Base-by-base conservation (phyloP, 495 filamentous ascomycete genomes). In the Aspergillus affinis region DNA sequence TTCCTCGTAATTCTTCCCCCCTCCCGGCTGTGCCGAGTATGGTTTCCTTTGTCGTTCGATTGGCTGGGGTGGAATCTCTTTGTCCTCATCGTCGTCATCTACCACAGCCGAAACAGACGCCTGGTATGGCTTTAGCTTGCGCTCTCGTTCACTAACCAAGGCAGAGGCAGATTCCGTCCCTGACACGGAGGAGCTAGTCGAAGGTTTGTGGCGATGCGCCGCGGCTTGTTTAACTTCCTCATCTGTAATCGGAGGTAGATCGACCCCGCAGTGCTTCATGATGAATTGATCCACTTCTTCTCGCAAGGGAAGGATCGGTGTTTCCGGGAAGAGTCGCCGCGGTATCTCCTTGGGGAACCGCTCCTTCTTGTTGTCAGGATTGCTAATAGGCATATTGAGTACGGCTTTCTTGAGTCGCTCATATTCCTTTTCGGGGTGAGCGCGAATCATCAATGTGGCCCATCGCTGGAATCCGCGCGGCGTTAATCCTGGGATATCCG, bases 301-400 rank as follows among this genome's bases (percentile, higher is more conserved):
- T 61, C 80, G 65, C 27, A 78, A 55, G 46, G 58, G 36, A 9
- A 74, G 59, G 59, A 81, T 70, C 3, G 68, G 69, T 10, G 67
- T 58, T 4, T 76, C 76, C 1, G 91, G 91, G 54, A 96, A 86
- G 6, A 94, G 76, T 23, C 86, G 80, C 41, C 91, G 83, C 1
- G 89, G 86, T 0, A 94, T 82, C 63, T 92, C 87, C 56, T 91
- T 90, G 6, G 90, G 91, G 50, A 93, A 90, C 8, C 88, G 79
- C 66, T 94, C 90, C 53, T 81, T 85, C 62, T 78, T 84, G 60
- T 90, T 82, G 61, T 92, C 88, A 4, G 85, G 82, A 48, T 87
- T 88, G 64, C 84, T 85, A 66, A 96, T 88, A 2, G 90, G 89
- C 81, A 94, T 86, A 54, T 86, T 81, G 5, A 84, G 67, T 3